Evolutionary conservation across 768 basidiomycete species (phyloP).

Genomic region (Daedaleopsis sinensis): DNA sequence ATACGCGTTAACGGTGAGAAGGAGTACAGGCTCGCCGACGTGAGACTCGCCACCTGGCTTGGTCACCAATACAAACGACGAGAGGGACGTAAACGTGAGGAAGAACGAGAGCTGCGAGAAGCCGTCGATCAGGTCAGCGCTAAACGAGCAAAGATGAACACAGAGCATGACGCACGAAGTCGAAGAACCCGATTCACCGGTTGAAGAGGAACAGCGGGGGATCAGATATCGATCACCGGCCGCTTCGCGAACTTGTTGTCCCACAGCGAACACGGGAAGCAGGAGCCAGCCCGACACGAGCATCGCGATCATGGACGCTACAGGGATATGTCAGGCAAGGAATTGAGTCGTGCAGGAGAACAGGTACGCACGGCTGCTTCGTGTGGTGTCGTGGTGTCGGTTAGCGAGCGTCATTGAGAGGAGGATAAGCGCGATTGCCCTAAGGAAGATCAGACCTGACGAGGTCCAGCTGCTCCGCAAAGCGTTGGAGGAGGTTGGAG

Average conservation of each 20-base stretch:
- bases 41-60: constrained; percentile 25
- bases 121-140: constrained; percentile 6
- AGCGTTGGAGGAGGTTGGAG: too few species aligned
- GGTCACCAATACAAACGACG: constrained; percentile 56
- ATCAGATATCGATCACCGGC: constrained; percentile 39
- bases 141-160: constrained; percentile 17
- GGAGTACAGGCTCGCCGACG: constrained; percentile 44
- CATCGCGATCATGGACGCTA: constrained; percentile 34
- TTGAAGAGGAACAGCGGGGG: constrained; percentile 37
- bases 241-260: constrained; percentile 35
- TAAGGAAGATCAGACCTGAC: constrained; percentile 34
- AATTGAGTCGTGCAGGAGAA: background rate
- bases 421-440: constrained; percentile 31
- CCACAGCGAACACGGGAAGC: constrained; percentile 33
- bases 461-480: constrained; percentile 33
- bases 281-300: constrained; percentile 32
- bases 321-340: constrained; percentile 10
- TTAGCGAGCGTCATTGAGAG: constrained; percentile 33
- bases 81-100: constrained; percentile 75
- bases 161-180: constrained; percentile 20
- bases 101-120: constrained; percentile 55
- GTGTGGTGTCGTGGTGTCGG: constrained; percentile 22
- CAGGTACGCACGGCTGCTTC: constrained; percentile 26
- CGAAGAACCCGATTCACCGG: constrained; percentile 31
- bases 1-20: too few species aligned